Evolutionary conservation across 208 protist genomes (phyloP), one percentile per base, ranked within the genome.

Genomic region (Borovskyia barvae): DNA sequence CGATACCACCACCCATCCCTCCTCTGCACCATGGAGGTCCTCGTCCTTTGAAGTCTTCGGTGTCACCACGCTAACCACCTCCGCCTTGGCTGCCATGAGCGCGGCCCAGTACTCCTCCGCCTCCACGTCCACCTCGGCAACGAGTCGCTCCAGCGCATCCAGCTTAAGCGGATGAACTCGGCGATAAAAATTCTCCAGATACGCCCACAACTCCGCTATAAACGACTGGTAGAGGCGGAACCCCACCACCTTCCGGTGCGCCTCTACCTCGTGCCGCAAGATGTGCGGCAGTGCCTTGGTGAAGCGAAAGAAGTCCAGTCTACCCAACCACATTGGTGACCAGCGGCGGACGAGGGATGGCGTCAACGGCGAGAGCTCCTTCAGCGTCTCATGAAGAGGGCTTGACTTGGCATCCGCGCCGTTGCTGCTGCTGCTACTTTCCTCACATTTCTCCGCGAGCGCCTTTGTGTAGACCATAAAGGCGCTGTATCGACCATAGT

Each of bases 271-370:
- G 26, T 67, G 47, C 0, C 80, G 45, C 46, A 94, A 66, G 2
- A 89, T 45, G 17, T 73, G 53, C 24, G 75, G 54, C 45, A 94
- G 46, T 1, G 48, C 48, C 15, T 77, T 63, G 29, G 87, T 66
- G 66, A 89, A 94, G 9, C 71, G 39, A 53, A 91, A 90, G 60
- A 80, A 90, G 43, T 92, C 84, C 20, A 86, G 47, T 17, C 85
- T 72, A 6, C 71, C 75, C 1, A 56, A 53, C 84, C 84, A 91
- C 47, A 51, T 14, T 35, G 50, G 29, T 2, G 43, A 29, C 66
- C 60, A 71, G 17, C 17, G 12, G 15, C 37, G 40, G 12, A 71
- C 36, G 0, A 41, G 53, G 3, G 64, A 63, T 9, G 55, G 64
- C 49, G 40, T 24, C 6, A 66, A 48, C 7, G 60, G 58, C 11